These are phyloP conservation scores for Penicillium canariense DNA, from an alignment of 495 filamentous ascomycete species.

Conservation along the genomic window DNA sequence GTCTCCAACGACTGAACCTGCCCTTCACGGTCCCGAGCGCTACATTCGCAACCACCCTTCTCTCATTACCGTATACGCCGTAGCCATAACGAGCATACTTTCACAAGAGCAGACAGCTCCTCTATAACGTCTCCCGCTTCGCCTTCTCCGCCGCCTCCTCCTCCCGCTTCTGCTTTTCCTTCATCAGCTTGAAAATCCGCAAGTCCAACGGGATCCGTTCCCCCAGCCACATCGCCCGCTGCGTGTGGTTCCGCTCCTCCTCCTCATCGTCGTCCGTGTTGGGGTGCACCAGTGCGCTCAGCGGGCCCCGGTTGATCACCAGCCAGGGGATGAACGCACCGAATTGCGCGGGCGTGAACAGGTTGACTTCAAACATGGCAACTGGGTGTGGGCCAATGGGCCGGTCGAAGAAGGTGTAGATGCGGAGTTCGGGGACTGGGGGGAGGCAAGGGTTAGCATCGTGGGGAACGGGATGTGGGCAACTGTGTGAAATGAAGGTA, in stretches of 20 bases:
- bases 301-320: slow-evolving; percentile 75
- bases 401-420: slow-evolving; percentile 73
- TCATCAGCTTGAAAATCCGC: slow-evolving; percentile 52
- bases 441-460: slow-evolving; percentile 18
- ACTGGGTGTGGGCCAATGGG: slow-evolving; percentile 81
- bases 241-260: slow-evolving; percentile 67
- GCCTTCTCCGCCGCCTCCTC: slow-evolving; percentile 14
- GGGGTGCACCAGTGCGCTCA: slow-evolving; percentile 78
- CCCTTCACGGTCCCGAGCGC: too few relatives aligned
- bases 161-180: slow-evolving; percentile 27
- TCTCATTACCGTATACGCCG: too few relatives aligned
- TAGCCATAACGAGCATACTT: neutral
- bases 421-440: slow-evolving; percentile 77
- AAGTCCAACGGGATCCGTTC: slow-evolving; percentile 68
- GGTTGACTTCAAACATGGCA: slow-evolving; percentile 88
- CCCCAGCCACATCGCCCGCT: slow-evolving; percentile 84
- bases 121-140: slow-evolving; percentile 5
- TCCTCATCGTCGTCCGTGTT: slow-evolving; percentile 59
- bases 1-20: too few relatives aligned
- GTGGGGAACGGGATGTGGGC: too few relatives aligned
- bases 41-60: neutral
- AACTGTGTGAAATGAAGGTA: too few relatives aligned
- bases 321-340: slow-evolving; percentile 87
- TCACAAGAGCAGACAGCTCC: too few relatives aligned
- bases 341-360: slow-evolving; percentile 83